Conservation (phyloP, 192 early-diverging fungal genomes). For the Piromyces sp. region DNA sequence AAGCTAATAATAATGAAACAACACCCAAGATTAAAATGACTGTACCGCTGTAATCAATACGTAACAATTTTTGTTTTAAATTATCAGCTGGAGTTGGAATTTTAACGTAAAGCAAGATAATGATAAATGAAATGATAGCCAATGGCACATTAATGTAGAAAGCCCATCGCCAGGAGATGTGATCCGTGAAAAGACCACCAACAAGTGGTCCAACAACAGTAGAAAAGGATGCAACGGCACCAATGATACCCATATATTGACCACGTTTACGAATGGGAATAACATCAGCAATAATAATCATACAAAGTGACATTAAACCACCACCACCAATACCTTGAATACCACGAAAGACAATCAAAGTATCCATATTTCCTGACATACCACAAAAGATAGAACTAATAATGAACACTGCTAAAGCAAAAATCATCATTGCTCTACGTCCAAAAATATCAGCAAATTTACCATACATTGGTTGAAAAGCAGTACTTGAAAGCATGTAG, state of each 20-base stretch:
- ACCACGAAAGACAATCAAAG: slow-evolving; percentile 56
- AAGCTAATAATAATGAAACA: slow-evolving; percentile 31
- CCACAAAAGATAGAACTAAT: slow-evolving; percentile 74
- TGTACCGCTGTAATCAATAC: slow-evolving; percentile 42
- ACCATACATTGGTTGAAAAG: slow-evolving; percentile 59
- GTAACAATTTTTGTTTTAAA: slow-evolving; percentile 27
- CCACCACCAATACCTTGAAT: slow-evolving; percentile 73
- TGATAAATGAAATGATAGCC: slow-evolving; percentile 12
- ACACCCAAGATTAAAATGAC: slow-evolving; percentile 25
- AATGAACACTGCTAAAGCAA: slow-evolving; percentile 59
- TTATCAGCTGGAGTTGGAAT: slow-evolving; percentile 12
- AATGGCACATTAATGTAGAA: slow-evolving; percentile 30
- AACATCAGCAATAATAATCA: slow-evolving; percentile 75
- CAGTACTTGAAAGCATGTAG: slow-evolving; percentile 19
- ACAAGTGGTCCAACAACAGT: slow-evolving; percentile 64
- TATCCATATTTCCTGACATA: slow-evolving; percentile 26
- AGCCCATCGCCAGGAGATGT: slow-evolving; percentile 52
- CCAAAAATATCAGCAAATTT: slow-evolving; percentile 87
- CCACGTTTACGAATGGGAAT: slow-evolving; percentile 62
- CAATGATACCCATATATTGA: slow-evolving; percentile 60
- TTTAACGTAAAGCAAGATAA: slow-evolving; percentile 14
- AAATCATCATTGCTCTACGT: slow-evolving; percentile 56
- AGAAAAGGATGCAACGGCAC: slow-evolving; percentile 37
- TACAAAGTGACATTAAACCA: slow-evolving; percentile 49
- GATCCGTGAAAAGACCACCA: slow-evolving; percentile 70